Conservation (phyloP, 139 green algal species). For the Edaphochlamys debaryana region DNA sequence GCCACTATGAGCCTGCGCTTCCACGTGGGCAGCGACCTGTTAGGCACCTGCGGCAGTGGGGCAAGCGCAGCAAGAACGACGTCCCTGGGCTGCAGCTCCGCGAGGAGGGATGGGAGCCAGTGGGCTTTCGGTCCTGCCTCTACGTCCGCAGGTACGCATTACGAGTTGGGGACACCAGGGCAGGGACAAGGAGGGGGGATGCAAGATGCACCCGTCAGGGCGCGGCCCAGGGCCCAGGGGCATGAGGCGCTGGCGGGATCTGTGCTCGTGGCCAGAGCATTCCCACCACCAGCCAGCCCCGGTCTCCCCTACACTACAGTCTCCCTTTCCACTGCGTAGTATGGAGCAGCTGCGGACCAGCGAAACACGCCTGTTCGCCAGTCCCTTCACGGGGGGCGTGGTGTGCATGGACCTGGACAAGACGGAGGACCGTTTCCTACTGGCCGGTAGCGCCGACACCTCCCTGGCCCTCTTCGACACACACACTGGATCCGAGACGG, state of each 20-base stretch:
- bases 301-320: too few relatives aligned
- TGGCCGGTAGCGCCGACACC: constrained; percentile 58
- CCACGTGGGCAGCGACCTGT: too few relatives aligned
- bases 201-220: too few relatives aligned
- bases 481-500: constrained; percentile 25
- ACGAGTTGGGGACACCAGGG: too few relatives aligned
- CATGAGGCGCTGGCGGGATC: too few relatives aligned
- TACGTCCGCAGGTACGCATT: not conserved
- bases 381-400: constrained; percentile 46
- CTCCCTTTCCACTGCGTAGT: too few relatives aligned
- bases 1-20: too few relatives aligned
- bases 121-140: not conserved
- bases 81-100: not conserved
- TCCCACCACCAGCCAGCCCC: too few relatives aligned
- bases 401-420: constrained; percentile 71
- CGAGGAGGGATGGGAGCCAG: not conserved
- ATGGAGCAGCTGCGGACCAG: not conserved
- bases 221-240: too few relatives aligned
- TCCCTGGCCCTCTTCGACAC: constrained; percentile 71
- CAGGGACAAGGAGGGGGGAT: too few relatives aligned
- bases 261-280: too few relatives aligned
- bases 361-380: not conserved
- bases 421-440: constrained; percentile 77
- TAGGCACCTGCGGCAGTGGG: too few relatives aligned
- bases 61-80: not conserved